A percentile compares a stretch with the other conserved stretches of the same genome.
phyloP scores from a whole-genome alignment of 1,139 yeast genomes.

The Yamadazyma siamensis region DNA sequence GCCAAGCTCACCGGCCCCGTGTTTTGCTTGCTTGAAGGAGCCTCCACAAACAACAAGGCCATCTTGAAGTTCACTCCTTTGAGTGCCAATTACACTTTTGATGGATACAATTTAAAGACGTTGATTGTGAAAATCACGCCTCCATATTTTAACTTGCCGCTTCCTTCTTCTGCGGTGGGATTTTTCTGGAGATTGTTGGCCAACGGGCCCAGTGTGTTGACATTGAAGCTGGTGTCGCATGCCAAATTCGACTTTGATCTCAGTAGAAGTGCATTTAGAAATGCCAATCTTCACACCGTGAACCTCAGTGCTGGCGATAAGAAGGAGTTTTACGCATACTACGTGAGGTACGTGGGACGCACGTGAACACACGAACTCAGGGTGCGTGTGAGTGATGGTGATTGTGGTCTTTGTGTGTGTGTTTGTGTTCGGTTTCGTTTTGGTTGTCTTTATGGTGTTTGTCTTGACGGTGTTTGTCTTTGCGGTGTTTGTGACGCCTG shows the following conservation, averaged over 20 bases:
- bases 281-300: conserved; percentile 27
- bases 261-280: conserved; percentile 21
- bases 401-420: too few species aligned
- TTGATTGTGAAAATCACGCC: conserved; percentile 43
- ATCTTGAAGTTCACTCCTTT: conserved; percentile 43
- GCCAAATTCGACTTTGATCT: conserved; percentile 14
- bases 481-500: conserved; percentile 4
- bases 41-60: conserved; percentile 64
- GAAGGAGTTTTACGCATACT: conserved; percentile 32
- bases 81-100: conserved; percentile 15
- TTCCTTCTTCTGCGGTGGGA: conserved; percentile 20
- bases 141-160: conserved; percentile 29
- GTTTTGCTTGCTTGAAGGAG: conserved; percentile 62
- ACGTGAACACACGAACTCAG: too few species aligned
- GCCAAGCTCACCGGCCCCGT: conserved; percentile 28
- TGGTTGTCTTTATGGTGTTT: background rate
- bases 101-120: conserved; percentile 34
- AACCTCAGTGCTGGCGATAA: conserved; percentile 28
- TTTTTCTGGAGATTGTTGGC: conserved; percentile 26
- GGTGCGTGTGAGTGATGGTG: too few species aligned
- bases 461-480: conserved; percentile 1
- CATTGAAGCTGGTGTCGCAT: conserved; percentile 25
- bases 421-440: background rate
- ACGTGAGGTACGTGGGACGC: conserved; percentile 14
- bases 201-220: conserved; percentile 20